phyloP scores from a whole-genome alignment of 208 protist genomes.

The Trypanosoma caninum region DNA sequence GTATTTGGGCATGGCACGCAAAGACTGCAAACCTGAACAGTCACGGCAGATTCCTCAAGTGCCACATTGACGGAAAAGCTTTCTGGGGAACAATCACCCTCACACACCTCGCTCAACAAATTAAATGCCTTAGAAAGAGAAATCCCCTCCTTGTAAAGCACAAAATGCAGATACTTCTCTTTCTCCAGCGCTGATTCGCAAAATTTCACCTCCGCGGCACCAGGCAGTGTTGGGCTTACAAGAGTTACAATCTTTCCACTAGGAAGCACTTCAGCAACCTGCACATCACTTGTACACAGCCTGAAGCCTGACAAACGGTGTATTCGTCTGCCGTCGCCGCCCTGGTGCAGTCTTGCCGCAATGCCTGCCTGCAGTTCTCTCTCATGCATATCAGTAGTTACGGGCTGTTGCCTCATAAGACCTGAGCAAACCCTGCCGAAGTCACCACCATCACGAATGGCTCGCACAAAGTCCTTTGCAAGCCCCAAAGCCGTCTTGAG shows the following conservation, averaged over 20 bases:
- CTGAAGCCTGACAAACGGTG: constrained; percentile 18
- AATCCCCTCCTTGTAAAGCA: constrained; percentile 54
- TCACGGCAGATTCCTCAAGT: constrained; percentile 37
- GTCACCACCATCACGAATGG: constrained; percentile 28
- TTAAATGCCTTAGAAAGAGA: constrained; percentile 32
- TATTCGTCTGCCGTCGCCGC: neutral
- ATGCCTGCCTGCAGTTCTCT: constrained; percentile 35
- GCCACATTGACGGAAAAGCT: constrained; percentile 34
- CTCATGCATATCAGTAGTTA: constrained; percentile 6
- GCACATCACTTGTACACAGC: constrained; percentile 45
- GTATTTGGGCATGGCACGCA: constrained; percentile 24
- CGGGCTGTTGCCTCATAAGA: neutral
- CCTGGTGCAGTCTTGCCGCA: constrained; percentile 21
- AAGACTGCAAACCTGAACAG: constrained; percentile 53
- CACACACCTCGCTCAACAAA: constrained; percentile 29
- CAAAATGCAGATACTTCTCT: constrained; percentile 43
- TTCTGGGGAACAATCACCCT: constrained; percentile 18
- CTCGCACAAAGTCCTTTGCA: constrained; percentile 26
- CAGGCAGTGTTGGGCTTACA: constrained; percentile 43
- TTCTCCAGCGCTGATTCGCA: neutral
- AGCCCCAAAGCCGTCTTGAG: constrained; percentile 26
- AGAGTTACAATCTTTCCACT: constrained; percentile 62
- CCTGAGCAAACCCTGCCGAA: constrained; percentile 1
- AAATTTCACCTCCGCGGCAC: neutral
- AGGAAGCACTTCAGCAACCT: constrained; percentile 66